A percentile compares a stretch with the other conserved stretches of the same genome.
phyloP scores from a whole-genome alignment of 2,329 filamentous ascomycete genomes.

The Ophiostoma populinum region DNA sequence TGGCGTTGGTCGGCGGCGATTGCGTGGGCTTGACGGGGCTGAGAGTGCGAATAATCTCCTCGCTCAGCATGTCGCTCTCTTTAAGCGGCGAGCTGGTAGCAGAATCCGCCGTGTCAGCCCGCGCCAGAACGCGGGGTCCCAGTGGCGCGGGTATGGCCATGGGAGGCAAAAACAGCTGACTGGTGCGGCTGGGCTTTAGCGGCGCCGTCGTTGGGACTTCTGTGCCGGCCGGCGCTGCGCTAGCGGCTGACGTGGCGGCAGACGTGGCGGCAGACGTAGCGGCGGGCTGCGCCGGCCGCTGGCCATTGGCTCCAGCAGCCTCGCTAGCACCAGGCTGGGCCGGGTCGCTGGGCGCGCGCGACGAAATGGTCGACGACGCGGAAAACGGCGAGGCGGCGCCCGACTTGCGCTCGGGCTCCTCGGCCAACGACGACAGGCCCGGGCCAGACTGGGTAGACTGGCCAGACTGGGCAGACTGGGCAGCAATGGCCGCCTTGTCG shows the following conservation, averaged over 20 bases:
- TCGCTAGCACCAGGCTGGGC: no score
- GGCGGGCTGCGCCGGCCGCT: background rate
- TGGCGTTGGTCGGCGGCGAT: no score
- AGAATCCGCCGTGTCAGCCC: slow-evolving; percentile 29
- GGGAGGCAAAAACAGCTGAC: slow-evolving; percentile 17
- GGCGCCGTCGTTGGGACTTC: slow-evolving; percentile 20
- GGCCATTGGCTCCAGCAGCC: background rate
- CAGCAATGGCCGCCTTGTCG: no score
- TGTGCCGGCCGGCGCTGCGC: background rate
- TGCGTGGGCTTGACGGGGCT: slow-evolving; percentile 26
- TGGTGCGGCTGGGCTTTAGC: slow-evolving; percentile 24
- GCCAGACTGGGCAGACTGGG: no score
- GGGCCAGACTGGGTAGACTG: no score
- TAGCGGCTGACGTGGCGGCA: no score
- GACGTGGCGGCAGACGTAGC: no score
- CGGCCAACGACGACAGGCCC: background rate
- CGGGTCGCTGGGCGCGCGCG: no score
- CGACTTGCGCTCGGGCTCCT: background rate
- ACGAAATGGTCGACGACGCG: slow-evolving; percentile 2
- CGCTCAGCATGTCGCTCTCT: slow-evolving; percentile 53
- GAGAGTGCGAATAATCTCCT: slow-evolving; percentile 59
- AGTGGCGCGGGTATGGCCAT: slow-evolving; percentile 1
- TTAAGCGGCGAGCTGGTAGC: slow-evolving; percentile 35
- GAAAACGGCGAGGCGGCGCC: slow-evolving; percentile 5
- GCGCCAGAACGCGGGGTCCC: slow-evolving; percentile 18